Evolutionary conservation across 2,329 filamentous ascomycete species (phyloP).

Genomic region (Nemania sp.): DNA sequence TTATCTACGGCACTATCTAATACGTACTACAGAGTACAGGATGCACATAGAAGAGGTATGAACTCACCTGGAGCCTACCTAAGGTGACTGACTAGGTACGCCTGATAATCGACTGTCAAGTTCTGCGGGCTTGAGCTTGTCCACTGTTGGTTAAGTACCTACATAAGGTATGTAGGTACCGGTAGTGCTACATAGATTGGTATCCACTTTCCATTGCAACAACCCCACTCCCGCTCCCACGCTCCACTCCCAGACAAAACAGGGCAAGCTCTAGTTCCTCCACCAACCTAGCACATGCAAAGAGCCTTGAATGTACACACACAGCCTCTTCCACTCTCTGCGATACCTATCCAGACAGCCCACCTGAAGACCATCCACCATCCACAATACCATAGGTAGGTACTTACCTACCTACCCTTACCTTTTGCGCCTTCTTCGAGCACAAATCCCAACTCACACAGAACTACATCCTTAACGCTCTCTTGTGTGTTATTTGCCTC

Average conservation of each 20-base stretch:
- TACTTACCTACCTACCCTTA: not conserved
- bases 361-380: not conserved
- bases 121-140: no score
- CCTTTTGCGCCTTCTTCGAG: not conserved
- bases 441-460: not conserved
- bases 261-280: constrained; percentile 21
- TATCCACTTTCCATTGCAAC: not conserved
- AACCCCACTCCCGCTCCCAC: not conserved
- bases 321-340: constrained; percentile 5
- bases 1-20: no score
- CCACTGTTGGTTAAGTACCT: not conserved
- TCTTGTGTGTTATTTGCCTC: not conserved
- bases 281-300: constrained; percentile 20
- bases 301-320: not conserved
- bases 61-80: no score
- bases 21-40: no score
- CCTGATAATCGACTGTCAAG: no score
- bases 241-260: not conserved
- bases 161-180: not conserved
- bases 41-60: no score
- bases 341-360: not conserved
- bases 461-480: not conserved
- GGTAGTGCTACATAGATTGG: not conserved
- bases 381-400: no score
- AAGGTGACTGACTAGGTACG: no score